A percentile compares a stretch with the other conserved stretches of the same genome.
Conservation (phyloP, 2,329 filamentous ascomycete genomes). For the Calonectria hawksworthii region DNA sequence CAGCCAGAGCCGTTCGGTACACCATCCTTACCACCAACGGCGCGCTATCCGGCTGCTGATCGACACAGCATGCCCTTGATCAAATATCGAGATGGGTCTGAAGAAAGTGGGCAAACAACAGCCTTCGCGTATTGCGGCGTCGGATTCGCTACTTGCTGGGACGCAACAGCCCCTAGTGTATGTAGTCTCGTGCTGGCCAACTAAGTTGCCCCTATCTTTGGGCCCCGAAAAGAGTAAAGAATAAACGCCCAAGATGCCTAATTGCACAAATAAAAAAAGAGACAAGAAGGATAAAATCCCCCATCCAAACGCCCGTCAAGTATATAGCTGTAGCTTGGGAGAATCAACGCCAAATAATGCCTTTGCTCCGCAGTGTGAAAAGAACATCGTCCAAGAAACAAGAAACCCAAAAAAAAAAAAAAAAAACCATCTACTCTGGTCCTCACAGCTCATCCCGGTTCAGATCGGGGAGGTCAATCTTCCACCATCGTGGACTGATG, state of each 20-base stretch:
- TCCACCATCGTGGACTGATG: slow-evolving; percentile 63
- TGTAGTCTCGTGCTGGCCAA: neutral
- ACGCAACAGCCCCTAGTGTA: slow-evolving; percentile 4
- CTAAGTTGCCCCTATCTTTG: neutral
- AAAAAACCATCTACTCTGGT: neutral
- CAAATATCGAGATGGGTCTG: neutral
- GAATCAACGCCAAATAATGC: slow-evolving; percentile 19
- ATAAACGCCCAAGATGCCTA: slow-evolving; percentile 19
- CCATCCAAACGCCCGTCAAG: neutral
- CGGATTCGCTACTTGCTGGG: neutral
- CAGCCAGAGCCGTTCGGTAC: neutral
- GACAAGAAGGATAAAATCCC: neutral
- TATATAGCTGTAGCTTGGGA: neutral
- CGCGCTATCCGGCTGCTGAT: slow-evolving; percentile 4
- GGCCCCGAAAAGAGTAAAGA: slow-evolving; percentile 4
- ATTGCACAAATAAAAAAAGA: neutral
- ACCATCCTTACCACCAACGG: neutral
- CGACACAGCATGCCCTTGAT: neutral
- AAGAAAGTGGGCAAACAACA: neutral
- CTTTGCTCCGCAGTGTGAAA: neutral
- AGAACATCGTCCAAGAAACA: neutral
- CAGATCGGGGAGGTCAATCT: slow-evolving; percentile 57
- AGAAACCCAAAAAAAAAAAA: neutral
- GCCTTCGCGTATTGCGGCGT: neutral
- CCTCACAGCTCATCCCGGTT: slow-evolving; percentile 63